These are phyloP conservation scores for Pseudocercospora fijiensis DNA, from an alignment of 2,329 filamentous ascomycete species.

Conservation along the genomic window DNA sequence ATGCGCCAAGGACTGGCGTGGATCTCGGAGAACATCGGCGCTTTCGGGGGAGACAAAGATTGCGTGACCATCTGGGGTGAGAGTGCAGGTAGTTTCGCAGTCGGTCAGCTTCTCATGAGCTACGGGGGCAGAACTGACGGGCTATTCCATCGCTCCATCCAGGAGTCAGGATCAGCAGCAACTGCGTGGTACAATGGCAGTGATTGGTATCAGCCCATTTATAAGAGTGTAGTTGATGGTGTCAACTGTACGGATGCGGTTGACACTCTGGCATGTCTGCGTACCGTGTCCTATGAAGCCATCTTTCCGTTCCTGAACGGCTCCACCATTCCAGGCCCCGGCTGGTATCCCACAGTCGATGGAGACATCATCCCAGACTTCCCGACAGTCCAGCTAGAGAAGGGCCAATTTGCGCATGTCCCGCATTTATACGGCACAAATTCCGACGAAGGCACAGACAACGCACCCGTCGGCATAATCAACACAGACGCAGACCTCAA, in stretches of 20 bases:
- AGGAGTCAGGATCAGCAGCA: conserved; percentile 42
- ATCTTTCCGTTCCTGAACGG: conserved; percentile 28
- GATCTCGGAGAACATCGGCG: conserved; percentile 44
- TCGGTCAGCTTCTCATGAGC: conserved; percentile 48
- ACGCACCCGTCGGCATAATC: conserved; percentile 58
- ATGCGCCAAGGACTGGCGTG: conserved; percentile 48
- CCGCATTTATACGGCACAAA: conserved; percentile 62
- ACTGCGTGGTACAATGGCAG: conserved; percentile 27
- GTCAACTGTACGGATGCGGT: conserved; percentile 23
- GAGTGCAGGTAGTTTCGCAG: conserved; percentile 45
- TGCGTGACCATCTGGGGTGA: conserved; percentile 25
- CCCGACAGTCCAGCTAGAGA: conserved; percentile 54
- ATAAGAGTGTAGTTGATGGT: conserved; percentile 58
- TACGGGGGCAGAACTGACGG: conserved; percentile 49
- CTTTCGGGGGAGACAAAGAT: conserved; percentile 23
- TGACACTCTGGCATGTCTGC: conserved; percentile 57
- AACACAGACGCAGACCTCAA: conserved; percentile 38
- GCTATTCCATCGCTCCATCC: conserved; percentile 49
- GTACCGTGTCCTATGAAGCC: conserved; percentile 42
- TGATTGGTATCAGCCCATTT: conserved; percentile 54
- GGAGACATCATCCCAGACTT: conserved; percentile 56
- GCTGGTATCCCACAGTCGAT: conserved; percentile 52
- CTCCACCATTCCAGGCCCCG: conserved; percentile 27
- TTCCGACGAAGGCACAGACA: conserved; percentile 63
- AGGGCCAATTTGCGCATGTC: conserved; percentile 63